Conservation (phyloP, 2,329 filamentous ascomycete species). For the Verticillium longisporum region DNA sequence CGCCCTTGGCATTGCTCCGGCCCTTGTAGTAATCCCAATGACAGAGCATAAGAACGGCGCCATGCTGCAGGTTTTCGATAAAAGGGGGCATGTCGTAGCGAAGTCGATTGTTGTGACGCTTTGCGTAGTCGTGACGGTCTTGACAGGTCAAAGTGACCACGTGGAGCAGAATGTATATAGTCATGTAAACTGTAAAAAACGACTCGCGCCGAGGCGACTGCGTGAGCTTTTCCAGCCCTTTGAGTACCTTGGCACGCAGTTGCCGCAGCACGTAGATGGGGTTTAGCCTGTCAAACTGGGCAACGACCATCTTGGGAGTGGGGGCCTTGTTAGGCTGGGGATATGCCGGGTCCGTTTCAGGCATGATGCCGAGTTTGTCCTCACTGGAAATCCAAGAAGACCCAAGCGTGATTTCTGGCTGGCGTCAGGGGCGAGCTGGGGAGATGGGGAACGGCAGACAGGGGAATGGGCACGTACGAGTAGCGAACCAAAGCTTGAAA, state of each 20-base stretch:
- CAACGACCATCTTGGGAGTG: slow-evolving; percentile 35
- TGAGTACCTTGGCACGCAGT: slow-evolving; percentile 24
- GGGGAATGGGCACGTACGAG: slow-evolving; percentile 26
- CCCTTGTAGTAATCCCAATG: slow-evolving; percentile 41
- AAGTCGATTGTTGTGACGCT: slow-evolving; percentile 13
- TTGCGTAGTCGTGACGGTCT: slow-evolving; percentile 24
- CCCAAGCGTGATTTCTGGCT: slow-evolving; percentile 29
- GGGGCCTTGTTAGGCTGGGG: slow-evolving; percentile 28
- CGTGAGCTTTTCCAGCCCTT: slow-evolving; percentile 25
- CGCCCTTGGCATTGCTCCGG: not conserved
- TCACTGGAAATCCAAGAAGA: slow-evolving; percentile 33
- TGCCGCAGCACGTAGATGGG: slow-evolving; percentile 25
- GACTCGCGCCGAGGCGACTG: slow-evolving; percentile 19
- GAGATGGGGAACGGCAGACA: not conserved
- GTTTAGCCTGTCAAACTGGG: slow-evolving; percentile 37
- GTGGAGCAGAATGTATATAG: slow-evolving; percentile 32
- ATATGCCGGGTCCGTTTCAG: slow-evolving; percentile 26
- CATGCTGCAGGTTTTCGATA: slow-evolving; percentile 36
- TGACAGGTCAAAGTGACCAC: slow-evolving; percentile 29
- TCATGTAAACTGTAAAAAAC: slow-evolving; percentile 23
- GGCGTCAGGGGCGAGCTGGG: not conserved
- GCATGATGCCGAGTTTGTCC: slow-evolving; percentile 33
- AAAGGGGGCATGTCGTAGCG: slow-evolving; percentile 31
- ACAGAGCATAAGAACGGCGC: slow-evolving; percentile 36
- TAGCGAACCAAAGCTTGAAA: slow-evolving; percentile 38